Evolutionary conservation across 2,329 filamentous ascomycete species (phyloP), one percentile per base, ranked within the genome.

Genomic region (Cryoendolithus antarcticus): DNA sequence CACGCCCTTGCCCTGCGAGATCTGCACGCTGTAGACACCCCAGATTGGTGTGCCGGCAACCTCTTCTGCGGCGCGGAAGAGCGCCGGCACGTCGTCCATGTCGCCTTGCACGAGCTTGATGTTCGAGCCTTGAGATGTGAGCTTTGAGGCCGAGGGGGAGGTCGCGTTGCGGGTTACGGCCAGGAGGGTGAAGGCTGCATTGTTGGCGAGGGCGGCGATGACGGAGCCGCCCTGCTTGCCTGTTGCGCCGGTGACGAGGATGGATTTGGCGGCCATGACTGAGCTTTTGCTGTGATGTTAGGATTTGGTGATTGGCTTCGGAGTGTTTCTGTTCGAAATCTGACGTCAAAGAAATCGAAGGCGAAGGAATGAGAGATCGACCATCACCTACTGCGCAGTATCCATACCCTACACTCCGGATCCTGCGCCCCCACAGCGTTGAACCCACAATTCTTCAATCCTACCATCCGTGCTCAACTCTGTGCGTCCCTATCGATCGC

Each of bases 1-100:
- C 44, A 60, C 59, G 36, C 58, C 63, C 33, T 59, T 58, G 34
- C 63, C 64, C 44, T 61, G 50, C 31, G 62, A 62, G 33, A 74
- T 63, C 57, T 77, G 74, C 1, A 82, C 74, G 13, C 69, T 74
- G 57, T 72, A 81, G 4, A 80, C 74, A 3, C 74, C 74, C 50
- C 51, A 57, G 34, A 57, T 49, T 8, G 42, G 15, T 9, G 50
- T 4, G 50, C 59, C 33, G 53, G 58, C 7, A 27, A 59, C 55
- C n/a, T 57, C 52, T 28, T 60, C 55, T 2, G 65, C 69, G 32
- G 59, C 62, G 9, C 57, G 44, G 49, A 79, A 77, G n/a, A 77
- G 61, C 0, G 51, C 56, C 0, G 60, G 58, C 0, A 67, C 54
- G 11, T 74, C 55, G 37, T 73, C 60, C 2, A 77, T 59, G 42